These are phyloP conservation scores for Fusarium beomiforme DNA, from an alignment of 2,329 filamentous ascomycete species.

Conservation along the genomic window DNA sequence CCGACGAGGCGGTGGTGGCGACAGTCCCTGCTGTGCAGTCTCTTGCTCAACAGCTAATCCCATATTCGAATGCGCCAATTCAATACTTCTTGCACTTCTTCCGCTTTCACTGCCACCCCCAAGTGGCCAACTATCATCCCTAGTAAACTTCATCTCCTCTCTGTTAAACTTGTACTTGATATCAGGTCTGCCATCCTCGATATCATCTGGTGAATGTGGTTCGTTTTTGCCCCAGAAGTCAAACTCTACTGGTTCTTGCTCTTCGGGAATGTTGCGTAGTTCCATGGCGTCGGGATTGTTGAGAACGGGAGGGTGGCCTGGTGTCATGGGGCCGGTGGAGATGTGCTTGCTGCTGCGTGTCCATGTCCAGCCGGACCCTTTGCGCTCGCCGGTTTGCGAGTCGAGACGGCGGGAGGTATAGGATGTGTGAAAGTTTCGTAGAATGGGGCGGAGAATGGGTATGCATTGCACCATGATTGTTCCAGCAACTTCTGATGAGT, in stretches of 20 bases:
- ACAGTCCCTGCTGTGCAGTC: slow-evolving; percentile 35
- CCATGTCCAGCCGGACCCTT: slow-evolving; percentile 33
- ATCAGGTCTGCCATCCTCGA: background rate
- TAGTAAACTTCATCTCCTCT: background rate
- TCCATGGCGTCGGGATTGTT: slow-evolving; percentile 25
- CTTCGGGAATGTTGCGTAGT: slow-evolving; percentile 36
- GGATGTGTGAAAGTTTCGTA: slow-evolving; percentile 45
- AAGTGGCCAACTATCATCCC: slow-evolving; percentile 32
- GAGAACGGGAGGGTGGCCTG: background rate
- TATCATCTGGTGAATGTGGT: background rate
- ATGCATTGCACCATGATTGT: slow-evolving; percentile 66
- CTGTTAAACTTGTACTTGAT: background rate
- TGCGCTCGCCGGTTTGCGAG: slow-evolving; percentile 28
- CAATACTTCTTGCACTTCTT: slow-evolving; percentile 33
- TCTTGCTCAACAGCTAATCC: slow-evolving; percentile 37
- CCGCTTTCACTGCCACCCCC: slow-evolving; percentile 9
- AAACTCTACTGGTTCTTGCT: slow-evolving; percentile 23
- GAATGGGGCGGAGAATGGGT: slow-evolving; percentile 59
- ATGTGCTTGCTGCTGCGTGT: slow-evolving; percentile 35
- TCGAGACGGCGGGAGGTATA: slow-evolving; percentile 37
- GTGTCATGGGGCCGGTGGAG: slow-evolving; percentile 14
- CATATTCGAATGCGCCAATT: slow-evolving; percentile 31
- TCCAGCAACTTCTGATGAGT: slow-evolving; percentile 62
- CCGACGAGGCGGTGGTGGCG: slow-evolving; percentile 37
- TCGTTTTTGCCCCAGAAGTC: slow-evolving; percentile 28